phyloP scores from a whole-genome alignment of 1,139 yeast genomes.

The Pichia sp. region DNA sequence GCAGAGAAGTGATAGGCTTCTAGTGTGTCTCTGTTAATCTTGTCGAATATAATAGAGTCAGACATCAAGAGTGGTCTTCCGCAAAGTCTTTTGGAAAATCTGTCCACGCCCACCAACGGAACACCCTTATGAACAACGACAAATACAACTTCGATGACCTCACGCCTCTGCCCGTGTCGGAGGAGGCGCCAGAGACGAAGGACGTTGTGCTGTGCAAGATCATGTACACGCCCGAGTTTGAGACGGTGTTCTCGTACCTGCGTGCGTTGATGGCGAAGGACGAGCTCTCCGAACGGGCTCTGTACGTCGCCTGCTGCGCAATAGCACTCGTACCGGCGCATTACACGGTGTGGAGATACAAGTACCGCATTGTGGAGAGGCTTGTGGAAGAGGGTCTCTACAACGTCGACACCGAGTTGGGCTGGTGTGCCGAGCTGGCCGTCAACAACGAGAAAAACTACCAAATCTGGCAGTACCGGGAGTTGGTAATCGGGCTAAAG shows the following conservation, averaged over 20 bases:
- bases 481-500: slow-evolving; percentile 46
- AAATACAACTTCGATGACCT: slow-evolving; percentile 21
- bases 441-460: slow-evolving; percentile 81
- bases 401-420: slow-evolving; percentile 46
- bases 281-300: slow-evolving; percentile 70
- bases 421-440: slow-evolving; percentile 78
- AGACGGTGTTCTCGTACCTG: slow-evolving; percentile 53
- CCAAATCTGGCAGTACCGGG: slow-evolving; percentile 94
- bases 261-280: slow-evolving; percentile 55
- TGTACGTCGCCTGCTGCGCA: slow-evolving; percentile 58
- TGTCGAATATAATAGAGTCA: no score
- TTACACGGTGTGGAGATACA: slow-evolving; percentile 84
- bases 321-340: slow-evolving; percentile 80
- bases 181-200: slow-evolving; percentile 1
- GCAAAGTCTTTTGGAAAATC: no score
- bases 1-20: no score
- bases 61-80: no score
- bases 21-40: no score
- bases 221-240: slow-evolving; percentile 71
- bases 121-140: slow-evolving; percentile 17
- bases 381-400: slow-evolving; percentile 8
- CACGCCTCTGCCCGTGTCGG: slow-evolving; percentile 11
- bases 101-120: no score
- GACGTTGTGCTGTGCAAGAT: slow-evolving; percentile 57
- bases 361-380: slow-evolving; percentile 50